phyloP scores from a whole-genome alignment of 306 rosid genomes.

The Castanospermum australe region DNA sequence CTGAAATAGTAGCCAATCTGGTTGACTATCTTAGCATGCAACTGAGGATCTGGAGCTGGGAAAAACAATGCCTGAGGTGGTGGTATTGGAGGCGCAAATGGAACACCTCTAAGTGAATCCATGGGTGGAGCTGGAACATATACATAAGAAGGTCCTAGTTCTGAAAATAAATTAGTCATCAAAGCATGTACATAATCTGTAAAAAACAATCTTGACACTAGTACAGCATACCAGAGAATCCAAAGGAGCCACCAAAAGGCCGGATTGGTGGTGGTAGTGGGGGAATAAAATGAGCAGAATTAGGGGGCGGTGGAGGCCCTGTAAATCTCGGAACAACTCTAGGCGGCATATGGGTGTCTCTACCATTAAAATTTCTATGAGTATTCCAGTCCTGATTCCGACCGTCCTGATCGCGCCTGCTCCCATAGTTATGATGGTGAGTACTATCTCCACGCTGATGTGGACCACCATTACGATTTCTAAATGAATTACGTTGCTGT shows the following conservation, averaged over 20 bases:
- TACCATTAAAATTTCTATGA: slow-evolving; percentile 53
- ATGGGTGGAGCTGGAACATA: slow-evolving; percentile 49
- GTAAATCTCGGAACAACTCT: slow-evolving; percentile 48
- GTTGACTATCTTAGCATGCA: slow-evolving; percentile 60
- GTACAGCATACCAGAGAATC: slow-evolving; percentile 56
- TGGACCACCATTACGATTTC: slow-evolving; percentile 56
- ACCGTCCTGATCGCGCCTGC: slow-evolving; percentile 79
- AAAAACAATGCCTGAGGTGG: slow-evolving; percentile 45
- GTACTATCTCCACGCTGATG: slow-evolving; percentile 76
- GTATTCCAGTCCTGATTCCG: slow-evolving; percentile 78
- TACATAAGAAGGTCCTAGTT: slow-evolving; percentile 50
- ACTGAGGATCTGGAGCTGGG: slow-evolving; percentile 49
- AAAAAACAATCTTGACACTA: background rate
- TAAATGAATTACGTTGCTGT: slow-evolving; percentile 53
- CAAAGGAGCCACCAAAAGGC: slow-evolving; percentile 53
- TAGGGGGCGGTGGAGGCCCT: slow-evolving; percentile 57
- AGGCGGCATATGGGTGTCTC: slow-evolving; percentile 61
- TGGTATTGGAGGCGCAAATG: slow-evolving; percentile 49
- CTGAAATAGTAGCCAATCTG: slow-evolving; percentile 95
- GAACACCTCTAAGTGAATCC: slow-evolving; percentile 56
- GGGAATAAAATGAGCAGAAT: slow-evolving; percentile 39
- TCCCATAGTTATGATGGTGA: slow-evolving; percentile 60
- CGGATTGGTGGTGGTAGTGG: slow-evolving; percentile 43
- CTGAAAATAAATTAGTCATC: slow-evolving; percentile 44
- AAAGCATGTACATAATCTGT: slow-evolving; percentile 16